A percentile compares a stretch with the other conserved stretches of the same genome.
Evolutionary conservation across 148 eudicot species (phyloP).

Genomic region (Linanthus parryae): DNA sequence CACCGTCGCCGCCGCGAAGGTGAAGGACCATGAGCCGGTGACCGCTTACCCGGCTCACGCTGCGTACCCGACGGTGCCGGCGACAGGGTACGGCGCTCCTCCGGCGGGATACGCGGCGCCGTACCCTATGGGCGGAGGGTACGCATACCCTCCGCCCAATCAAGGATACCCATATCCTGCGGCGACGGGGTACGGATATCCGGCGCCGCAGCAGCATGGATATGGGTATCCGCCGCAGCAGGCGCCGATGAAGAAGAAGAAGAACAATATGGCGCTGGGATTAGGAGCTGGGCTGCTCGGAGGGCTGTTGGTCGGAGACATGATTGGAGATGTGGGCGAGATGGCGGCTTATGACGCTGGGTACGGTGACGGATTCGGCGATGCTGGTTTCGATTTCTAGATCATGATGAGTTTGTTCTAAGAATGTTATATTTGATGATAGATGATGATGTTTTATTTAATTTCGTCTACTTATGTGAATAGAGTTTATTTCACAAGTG

Average conservation of each 20-base stretch:
- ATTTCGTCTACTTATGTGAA: no score
- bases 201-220: background rate
- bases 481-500: no score
- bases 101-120: background rate
- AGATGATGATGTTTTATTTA: no score
- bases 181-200: background rate
- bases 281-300: slow-evolving; percentile 12
- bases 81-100: no score
- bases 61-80: no score
- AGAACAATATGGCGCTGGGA: slow-evolving; percentile 6
- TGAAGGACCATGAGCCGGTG: background rate
- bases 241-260: slow-evolving; percentile 9
- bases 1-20: background rate
- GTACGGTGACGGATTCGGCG: slow-evolving; percentile 5
- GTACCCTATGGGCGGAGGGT: background rate
- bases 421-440: no score
- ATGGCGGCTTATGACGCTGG: slow-evolving; percentile 4
- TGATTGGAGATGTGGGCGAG: slow-evolving; percentile 8
- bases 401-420: no score
- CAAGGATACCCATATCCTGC: slow-evolving; percentile 7
- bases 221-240: background rate
- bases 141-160: slow-evolving; percentile 4
- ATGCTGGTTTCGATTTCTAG: slow-evolving; percentile 11
- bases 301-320: slow-evolving; percentile 10
- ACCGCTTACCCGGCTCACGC: slow-evolving; percentile 5